These are phyloP conservation scores for Thyridium curvatum DNA, from an alignment of 2,329 filamentous ascomycete species.

Conservation along the genomic window DNA sequence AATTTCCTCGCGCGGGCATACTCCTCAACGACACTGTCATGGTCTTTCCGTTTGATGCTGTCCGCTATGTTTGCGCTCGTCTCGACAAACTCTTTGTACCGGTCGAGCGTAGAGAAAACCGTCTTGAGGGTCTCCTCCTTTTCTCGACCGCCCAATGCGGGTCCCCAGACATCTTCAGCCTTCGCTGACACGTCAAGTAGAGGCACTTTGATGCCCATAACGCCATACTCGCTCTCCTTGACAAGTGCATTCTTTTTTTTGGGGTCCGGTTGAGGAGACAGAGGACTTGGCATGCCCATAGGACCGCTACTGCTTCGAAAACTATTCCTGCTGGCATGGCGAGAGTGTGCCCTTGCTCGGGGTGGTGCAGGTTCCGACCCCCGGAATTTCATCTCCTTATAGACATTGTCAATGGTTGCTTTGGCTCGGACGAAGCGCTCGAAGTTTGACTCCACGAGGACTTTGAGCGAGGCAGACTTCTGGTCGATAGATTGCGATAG, in stretches of 20 bases:
- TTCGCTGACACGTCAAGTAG: constrained; percentile 87
- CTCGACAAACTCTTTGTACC: constrained; percentile 76
- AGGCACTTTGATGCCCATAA: constrained; percentile 80
- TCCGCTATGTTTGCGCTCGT: constrained; percentile 72
- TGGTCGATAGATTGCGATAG: constrained; percentile 92
- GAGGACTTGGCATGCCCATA: constrained; percentile 26
- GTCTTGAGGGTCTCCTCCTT: constrained; percentile 82
- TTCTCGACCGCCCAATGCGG: constrained; percentile 82
- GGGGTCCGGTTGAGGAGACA: constrained; percentile 40
- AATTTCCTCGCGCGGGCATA: constrained; percentile 79
- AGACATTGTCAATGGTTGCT: constrained; percentile 96
- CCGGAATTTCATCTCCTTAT: constrained; percentile 89
- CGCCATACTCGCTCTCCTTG: constrained; percentile 89
- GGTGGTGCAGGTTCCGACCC: constrained; percentile 46
- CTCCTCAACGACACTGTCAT: constrained; percentile 80
- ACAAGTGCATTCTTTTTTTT: constrained; percentile 82
- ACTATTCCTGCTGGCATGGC: constrained; percentile 62
- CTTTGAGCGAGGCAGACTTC: constrained; percentile 93
- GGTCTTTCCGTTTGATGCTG: constrained; percentile 84
- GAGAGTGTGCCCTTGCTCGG: constrained; percentile 47
- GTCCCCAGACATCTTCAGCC: constrained; percentile 96
- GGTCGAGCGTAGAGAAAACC: constrained; percentile 69
- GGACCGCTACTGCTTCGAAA: constrained; percentile 46
- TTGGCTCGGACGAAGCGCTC: constrained; percentile 97
- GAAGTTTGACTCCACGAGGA: constrained; percentile 95